Conservation (phyloP, 441 rosid genomes). For the Eutrema salsugineum region DNA sequence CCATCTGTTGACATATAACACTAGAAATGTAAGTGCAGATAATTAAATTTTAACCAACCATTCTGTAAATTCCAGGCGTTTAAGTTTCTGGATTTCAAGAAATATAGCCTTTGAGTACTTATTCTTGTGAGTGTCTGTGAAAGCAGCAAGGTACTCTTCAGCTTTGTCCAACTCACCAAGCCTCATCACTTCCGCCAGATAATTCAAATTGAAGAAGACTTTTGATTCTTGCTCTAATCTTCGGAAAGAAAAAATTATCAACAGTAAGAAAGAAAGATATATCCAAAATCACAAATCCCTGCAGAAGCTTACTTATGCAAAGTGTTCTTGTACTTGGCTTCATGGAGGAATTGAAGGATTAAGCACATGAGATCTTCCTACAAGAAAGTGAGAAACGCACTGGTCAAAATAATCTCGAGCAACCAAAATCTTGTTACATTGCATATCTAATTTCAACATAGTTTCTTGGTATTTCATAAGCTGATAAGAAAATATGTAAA, state of each 20-base stretch:
- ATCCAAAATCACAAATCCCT: neutral
- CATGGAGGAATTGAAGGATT: conserved; percentile 40
- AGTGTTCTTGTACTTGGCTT: conserved; percentile 35
- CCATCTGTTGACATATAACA: neutral
- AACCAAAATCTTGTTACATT: neutral
- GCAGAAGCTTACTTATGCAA: conserved; percentile 29
- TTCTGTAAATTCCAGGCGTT: conserved; percentile 14
- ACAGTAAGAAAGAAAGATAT: neutral
- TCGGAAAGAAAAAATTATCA: conserved; percentile 10
- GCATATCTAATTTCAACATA: neutral
- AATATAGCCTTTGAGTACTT: conserved; percentile 28
- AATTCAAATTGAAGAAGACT: conserved; percentile 34
- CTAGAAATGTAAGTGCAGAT: neutral
- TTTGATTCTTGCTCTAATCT: conserved; percentile 39
- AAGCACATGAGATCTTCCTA: conserved; percentile 37
- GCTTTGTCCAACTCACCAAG: conserved; percentile 23
- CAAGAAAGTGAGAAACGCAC: conserved; percentile 26
- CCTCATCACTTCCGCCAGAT: conserved; percentile 19
- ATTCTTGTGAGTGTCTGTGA: conserved; percentile 17
- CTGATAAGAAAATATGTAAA: neutral
- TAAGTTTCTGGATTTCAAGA: conserved; percentile 31
- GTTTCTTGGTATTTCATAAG: neutral
- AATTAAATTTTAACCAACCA: conserved; percentile 12
- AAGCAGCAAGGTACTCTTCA: conserved; percentile 36
- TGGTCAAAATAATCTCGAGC: neutral